These are phyloP conservation scores for Bruguiera sexangula DNA, from an alignment of 345 rosid species.

Conservation along the genomic window DNA sequence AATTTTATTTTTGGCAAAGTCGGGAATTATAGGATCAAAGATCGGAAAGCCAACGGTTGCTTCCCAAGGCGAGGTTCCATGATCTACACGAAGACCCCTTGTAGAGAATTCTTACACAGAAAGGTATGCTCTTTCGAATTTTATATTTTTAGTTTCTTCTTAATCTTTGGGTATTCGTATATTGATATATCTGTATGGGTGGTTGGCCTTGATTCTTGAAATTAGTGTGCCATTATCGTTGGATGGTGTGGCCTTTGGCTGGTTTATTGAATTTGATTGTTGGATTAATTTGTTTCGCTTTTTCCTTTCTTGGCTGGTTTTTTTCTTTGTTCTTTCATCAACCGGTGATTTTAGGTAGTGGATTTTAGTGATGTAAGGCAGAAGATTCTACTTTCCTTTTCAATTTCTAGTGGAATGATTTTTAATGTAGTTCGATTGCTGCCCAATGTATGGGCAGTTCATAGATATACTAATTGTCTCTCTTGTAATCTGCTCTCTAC, in stretches of 20 bases:
- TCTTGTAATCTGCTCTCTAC: too few species aligned
- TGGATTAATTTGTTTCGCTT: too few species aligned
- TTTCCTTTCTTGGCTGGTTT: too few species aligned
- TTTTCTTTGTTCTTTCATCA: too few species aligned
- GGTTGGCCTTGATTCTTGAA: too few species aligned
- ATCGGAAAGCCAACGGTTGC: constrained; percentile 68
- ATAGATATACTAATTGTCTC: neutral
- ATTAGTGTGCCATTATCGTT: too few species aligned
- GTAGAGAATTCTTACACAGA: constrained; percentile 58
- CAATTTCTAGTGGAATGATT: neutral
- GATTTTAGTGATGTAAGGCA: neutral
- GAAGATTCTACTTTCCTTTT: neutral
- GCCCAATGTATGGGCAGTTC: too few species aligned
- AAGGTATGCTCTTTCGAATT: constrained; percentile 37
- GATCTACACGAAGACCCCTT: constrained; percentile 90
- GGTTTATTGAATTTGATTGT: too few species aligned
- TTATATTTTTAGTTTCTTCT: neutral
- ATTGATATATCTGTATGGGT: too few species aligned
- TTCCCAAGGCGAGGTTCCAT: constrained; percentile 80
- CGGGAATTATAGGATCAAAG: constrained; percentile 36
- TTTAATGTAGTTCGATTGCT: neutral
- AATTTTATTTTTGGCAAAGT: neutral
- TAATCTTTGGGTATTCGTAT: neutral
- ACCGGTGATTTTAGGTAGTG: neutral
- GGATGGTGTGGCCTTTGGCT: too few species aligned